phyloP scores from a whole-genome alignment of 148 eudicot species.

The Diospyros kaki region DNA sequence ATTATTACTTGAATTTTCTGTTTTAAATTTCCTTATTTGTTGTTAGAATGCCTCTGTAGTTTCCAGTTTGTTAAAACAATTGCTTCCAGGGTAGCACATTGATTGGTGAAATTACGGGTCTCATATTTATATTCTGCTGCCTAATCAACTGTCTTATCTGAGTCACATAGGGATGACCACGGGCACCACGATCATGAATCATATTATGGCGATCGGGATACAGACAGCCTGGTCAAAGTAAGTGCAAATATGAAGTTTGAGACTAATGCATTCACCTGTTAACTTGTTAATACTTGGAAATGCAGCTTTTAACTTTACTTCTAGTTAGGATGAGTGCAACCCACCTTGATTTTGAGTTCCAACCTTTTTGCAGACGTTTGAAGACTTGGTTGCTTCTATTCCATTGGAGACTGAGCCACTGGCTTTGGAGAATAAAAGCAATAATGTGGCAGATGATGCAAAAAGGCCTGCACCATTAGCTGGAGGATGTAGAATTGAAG shows the following conservation, averaged over 20 bases:
- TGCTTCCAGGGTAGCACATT: neutral
- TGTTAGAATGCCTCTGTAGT: neutral
- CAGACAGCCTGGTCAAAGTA: conserved; percentile 83
- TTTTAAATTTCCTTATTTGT: neutral
- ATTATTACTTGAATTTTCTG: conserved; percentile 10
- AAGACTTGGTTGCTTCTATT: conserved; percentile 65
- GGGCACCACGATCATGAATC: conserved; percentile 95
- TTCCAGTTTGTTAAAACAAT: neutral
- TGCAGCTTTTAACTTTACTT: neutral
- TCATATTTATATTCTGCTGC: conserved; percentile 8
- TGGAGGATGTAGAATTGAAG: conserved; percentile 96
- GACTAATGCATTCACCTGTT: neutral
- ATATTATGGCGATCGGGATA: conserved; percentile 95
- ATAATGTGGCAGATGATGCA: conserved; percentile 26
- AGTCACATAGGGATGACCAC: conserved; percentile 53
- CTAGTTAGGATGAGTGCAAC: neutral
- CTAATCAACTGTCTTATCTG: conserved; percentile 9
- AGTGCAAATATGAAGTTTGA: conserved; percentile 12
- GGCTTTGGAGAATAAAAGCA: conserved; percentile 43
- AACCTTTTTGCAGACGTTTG: conserved; percentile 55
- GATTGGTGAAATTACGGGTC: conserved; percentile 7
- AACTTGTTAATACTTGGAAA: conserved; percentile 1
- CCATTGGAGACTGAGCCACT: conserved; percentile 40
- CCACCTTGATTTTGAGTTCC: conserved; percentile 16
- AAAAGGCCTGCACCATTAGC: conserved; percentile 79